These are phyloP conservation scores for Thamnidium elegans DNA, from an alignment of 192 early-diverging fungal genomes.

Conservation along the genomic window DNA sequence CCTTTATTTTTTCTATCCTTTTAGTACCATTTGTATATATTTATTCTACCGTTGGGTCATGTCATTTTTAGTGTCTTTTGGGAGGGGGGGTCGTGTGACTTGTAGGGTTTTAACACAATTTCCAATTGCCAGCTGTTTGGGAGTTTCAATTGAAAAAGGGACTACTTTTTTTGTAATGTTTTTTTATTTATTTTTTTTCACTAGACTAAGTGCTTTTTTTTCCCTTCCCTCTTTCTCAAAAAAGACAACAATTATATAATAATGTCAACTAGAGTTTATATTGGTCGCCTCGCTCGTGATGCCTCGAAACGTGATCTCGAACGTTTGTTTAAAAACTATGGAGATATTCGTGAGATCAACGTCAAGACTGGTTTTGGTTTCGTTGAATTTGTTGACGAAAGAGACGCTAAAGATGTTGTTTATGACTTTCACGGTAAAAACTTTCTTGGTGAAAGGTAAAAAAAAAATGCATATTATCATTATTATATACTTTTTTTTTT, in stretches of 20 bases:
- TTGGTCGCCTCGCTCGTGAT: conserved; percentile 85
- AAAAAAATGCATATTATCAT: no score
- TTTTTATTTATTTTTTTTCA: neutral
- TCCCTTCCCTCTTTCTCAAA: neutral
- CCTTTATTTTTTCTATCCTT: no score
- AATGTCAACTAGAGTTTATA: conserved; percentile 56
- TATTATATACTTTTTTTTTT: neutral
- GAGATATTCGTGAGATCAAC: conserved; percentile 79
- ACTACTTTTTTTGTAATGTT: no score
- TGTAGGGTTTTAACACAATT: no score
- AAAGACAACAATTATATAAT: neutral
- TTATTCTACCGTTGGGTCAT: no score
- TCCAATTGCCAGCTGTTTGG: no score
- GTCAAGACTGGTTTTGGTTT: conserved; percentile 88
- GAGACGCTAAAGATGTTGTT: conserved; percentile 90
- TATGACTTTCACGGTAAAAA: conserved; percentile 77
- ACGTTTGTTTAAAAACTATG: conserved; percentile 75
- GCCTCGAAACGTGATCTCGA: conserved; percentile 82
- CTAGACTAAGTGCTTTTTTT: neutral
- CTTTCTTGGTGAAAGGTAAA: conserved; percentile 83
- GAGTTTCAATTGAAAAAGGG: no score
- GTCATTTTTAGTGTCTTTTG: no score
- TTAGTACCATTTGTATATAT: no score
- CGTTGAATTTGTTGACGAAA: conserved; percentile 85
- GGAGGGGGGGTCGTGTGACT: no score